phyloP scores from a whole-genome alignment of 2,329 filamentous ascomycete genomes.

The Cercospora zeina region DNA sequence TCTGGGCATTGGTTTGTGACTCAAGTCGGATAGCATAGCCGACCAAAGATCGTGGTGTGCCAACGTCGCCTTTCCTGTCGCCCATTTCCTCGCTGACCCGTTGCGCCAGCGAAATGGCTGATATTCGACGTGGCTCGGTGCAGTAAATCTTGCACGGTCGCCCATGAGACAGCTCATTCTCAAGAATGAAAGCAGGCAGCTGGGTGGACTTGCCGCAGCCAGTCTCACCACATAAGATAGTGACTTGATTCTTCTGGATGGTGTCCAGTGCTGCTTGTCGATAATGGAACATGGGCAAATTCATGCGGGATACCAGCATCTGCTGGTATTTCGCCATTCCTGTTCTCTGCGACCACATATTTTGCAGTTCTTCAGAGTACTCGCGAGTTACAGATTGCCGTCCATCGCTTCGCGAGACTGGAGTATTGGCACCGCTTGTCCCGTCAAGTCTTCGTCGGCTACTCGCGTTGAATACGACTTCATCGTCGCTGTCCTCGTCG shows the following conservation, averaged over 20 bases:
- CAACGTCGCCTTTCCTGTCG: constrained; percentile 77
- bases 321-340: constrained; percentile 62
- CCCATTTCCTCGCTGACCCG: constrained; percentile 94
- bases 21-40: constrained; percentile 94
- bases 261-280: constrained; percentile 73
- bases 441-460: constrained; percentile 55
- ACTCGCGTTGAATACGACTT: constrained; percentile 70
- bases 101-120: constrained; percentile 87
- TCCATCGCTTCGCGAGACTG: constrained; percentile 31
- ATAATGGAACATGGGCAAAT: constrained; percentile 87
- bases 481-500: constrained; percentile 50
- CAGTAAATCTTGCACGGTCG: constrained; percentile 89
- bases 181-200: constrained; percentile 89
- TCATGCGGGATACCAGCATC: constrained; percentile 77
- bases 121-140: constrained; percentile 92
- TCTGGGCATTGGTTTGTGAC: constrained; percentile 78
- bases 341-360: constrained; percentile 55
- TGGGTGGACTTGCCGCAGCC: constrained; percentile 98
- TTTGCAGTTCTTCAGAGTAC: constrained; percentile 47
- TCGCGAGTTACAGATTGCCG: constrained; percentile 19
- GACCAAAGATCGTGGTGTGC: constrained; percentile 78
- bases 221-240: constrained; percentile 95
- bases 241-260: constrained; percentile 77
- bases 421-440: constrained; percentile 39
- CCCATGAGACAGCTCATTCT: constrained; percentile 79